Base-by-base conservation (phyloP, 371 early-diverging fungal species). In the Rhizopus stolonifer region DNA sequence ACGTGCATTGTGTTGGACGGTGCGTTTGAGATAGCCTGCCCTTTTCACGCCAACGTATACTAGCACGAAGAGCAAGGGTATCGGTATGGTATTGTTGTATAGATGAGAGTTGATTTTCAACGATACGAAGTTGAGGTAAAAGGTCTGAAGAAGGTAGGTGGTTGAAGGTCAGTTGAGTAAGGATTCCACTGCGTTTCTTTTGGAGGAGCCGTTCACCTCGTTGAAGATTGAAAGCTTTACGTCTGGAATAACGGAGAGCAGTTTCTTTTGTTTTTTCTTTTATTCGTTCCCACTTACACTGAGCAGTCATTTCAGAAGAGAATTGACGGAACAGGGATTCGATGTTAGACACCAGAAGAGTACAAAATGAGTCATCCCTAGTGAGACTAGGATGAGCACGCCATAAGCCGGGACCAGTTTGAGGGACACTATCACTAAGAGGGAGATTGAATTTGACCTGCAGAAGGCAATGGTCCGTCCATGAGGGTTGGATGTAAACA, bases 21-120 rank as follows among this genome's bases (percentile, higher is more conserved):
- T 53, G 1, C 22, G 13, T 43, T 52, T 52, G 0, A 59, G 45
- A 23, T 49, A 59, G 13, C 45, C 44, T 4, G 43, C 50, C 46
- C 8, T 31, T 13, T 46, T 53, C 54, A 6, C 49, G 24, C 50
- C 53, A 60, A 2, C 23, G 54, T 3, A 22, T 5, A 4, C 58
- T 14, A 3, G 58, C 14, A 3, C 58, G 29, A 0, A 58, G 23
- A 3, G 47, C 33, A 9, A 17, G 19, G 2, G 22, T 51, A 3
- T 52, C 43, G 5, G 26, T 19, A 6, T 19, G 31, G 14, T 52
- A 38, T 10, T 40, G 24, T 46, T 58, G 58, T 8, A 52, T 10
- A 4, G 15, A 6, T 3, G 17, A 9, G 18, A 52, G 36, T 17
- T 33, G 40, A 7, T 39, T 10, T 14, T 58, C 58, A 23, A 50